These are phyloP conservation scores for Panicum virgatum DNA, from an alignment of 202 grass and related monocot genomes.

Conservation along the genomic window DNA sequence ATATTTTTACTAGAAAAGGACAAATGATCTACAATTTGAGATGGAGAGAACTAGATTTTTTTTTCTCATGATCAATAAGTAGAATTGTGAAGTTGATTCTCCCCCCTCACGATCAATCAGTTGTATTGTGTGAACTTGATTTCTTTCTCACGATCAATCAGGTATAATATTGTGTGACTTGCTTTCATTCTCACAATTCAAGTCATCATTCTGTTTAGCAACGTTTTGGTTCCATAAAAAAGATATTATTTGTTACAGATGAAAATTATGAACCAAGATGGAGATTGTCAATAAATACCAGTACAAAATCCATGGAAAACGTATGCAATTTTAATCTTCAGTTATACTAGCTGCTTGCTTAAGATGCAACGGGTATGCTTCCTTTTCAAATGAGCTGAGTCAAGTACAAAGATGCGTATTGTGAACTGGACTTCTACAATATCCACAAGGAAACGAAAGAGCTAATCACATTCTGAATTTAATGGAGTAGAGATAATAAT, in stretches of 20 bases:
- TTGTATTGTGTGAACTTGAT: neutral
- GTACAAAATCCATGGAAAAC: neutral
- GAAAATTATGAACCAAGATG: neutral
- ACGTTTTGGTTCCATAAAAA: neutral
- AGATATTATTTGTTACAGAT: neutral
- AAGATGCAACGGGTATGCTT: too few species aligned
- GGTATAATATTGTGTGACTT: too few species aligned
- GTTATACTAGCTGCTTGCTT: neutral
- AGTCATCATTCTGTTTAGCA: neutral
- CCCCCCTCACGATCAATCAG: too few species aligned
- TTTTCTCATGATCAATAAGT: too few species aligned
- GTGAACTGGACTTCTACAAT: neutral
- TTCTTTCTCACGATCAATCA: neutral
- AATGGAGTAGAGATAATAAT: neutral
- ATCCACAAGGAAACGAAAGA: neutral
- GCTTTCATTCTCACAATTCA: neutral
- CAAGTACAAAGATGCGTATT: neutral
- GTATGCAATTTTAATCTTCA: slow-evolving; percentile 1
- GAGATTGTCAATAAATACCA: neutral
- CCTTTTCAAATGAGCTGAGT: neutral
- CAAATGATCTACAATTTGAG: too few species aligned
- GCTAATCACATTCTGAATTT: neutral
- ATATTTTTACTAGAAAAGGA: too few species aligned
- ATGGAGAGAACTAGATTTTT: too few species aligned
- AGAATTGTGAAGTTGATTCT: too few species aligned